Evolutionary conservation across 306 rosid genomes (phyloP).

Genomic region (Adenanthera pavonina): DNA sequence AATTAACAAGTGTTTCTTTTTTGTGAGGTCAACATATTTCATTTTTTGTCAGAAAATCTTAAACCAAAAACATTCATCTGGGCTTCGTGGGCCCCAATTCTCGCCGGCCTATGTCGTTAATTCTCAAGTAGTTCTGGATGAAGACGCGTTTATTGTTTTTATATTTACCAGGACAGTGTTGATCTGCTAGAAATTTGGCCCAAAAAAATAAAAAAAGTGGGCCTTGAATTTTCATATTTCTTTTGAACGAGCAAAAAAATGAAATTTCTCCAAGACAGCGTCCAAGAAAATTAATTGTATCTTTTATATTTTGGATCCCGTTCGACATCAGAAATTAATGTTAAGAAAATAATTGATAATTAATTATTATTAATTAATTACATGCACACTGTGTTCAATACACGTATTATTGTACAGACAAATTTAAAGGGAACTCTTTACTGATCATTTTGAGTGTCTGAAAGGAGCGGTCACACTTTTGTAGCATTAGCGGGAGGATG

Average conservation of each 20-base stretch:
- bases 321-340: no score
- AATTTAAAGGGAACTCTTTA: neutral
- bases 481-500: neutral
- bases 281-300: neutral
- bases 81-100: neutral
- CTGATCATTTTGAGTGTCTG: neutral
- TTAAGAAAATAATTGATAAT: neutral
- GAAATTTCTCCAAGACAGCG: neutral
- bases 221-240: neutral
- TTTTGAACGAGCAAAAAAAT: neutral
- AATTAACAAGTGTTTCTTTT: no score
- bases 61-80: neutral
- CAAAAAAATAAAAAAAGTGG: neutral
- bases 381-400: no score
- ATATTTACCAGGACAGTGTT: neutral
- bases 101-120: neutral
- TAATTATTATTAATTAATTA: no score
- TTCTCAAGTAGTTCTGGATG: neutral
- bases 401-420: neutral
- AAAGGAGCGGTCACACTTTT: neutral
- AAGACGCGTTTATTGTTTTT: neutral
- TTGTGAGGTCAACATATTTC: no score
- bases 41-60: neutral
- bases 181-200: conserved; percentile 1
- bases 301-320: neutral